Base-by-base conservation (phyloP, 2,329 filamentous ascomycete species). In the Exserohilum turcica region DNA sequence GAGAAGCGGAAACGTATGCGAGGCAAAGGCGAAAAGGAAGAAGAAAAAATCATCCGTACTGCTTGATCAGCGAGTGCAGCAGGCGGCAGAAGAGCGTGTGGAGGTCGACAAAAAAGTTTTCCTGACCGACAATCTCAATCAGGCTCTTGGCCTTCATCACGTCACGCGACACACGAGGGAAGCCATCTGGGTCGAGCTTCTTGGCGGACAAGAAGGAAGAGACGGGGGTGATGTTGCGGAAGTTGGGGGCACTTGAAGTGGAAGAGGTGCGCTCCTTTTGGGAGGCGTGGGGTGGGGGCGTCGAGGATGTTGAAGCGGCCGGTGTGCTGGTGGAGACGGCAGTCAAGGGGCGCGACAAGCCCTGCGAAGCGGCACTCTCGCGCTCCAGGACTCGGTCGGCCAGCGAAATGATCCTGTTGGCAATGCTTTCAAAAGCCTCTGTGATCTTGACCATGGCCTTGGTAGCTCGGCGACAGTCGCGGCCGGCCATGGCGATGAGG, bases 191-290 rank as follows among this genome's bases (percentile, higher is more conserved):
- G 56, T 85, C 83, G 19, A 82, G 72, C 31, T 76, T 78, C 42
- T 83, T 81, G 29, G 81, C 81, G 1, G 82, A 82, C 16, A 85
- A 72, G 66, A 85, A 85, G 1, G 82, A 84, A 2, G 82, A 84
- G 12, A 84, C 79, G 0, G 82, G 81, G 0, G 80, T 82, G 58
- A 82, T 82, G 52, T 78, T 78, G 50, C 77, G 73, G 18, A 54
- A 54, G 35, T 65, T 65, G 12, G 71, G 67, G 3, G 72, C 67
- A 54, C 66, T 72, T 5, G 67, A 56, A 7, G 70, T 73, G 8
- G 68, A 69, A 2, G 63, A 57, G 19, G 73, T 48, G 8, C 64
- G 61, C 6, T 67, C 66, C 45, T 66, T 70, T 28, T 66, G 69
- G 0, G 67, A 71, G 65, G n/a, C 59, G 51, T 3, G 70, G 66